Evolutionary conservation across 306 rosid species (phyloP).

Genomic region (Lagenaria siceraria): DNA sequence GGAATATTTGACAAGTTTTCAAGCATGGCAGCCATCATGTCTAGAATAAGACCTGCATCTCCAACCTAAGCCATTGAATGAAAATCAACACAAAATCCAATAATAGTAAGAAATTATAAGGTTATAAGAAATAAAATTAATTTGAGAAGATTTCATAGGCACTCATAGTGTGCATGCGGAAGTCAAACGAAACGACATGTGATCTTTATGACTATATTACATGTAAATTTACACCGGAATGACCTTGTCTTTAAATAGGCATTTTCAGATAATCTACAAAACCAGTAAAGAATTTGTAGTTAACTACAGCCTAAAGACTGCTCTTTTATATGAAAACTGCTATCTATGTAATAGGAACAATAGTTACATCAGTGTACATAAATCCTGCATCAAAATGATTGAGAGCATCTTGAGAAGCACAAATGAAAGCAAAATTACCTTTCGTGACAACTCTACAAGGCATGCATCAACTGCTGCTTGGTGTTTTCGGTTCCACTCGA

Average conservation of each 20-base stretch:
- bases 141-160: background rate
- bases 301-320: background rate
- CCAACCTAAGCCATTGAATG: constrained; percentile 54
- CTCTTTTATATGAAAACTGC: background rate
- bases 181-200: background rate
- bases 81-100: background rate
- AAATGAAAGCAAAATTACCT: constrained; percentile 29
- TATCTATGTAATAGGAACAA: background rate
- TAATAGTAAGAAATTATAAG: background rate
- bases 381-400: background rate
- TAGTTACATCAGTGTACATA: background rate
- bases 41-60: constrained; percentile 76
- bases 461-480: constrained; percentile 66
- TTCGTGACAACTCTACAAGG: constrained; percentile 64
- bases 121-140: background rate
- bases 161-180: background rate
- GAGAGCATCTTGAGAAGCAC: background rate
- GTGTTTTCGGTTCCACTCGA: constrained; percentile 54
- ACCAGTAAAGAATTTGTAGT: background rate
- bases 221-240: background rate
- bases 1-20: constrained; percentile 65
- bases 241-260: background rate
- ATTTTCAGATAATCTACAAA: background rate
- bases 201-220: background rate
- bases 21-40: constrained; percentile 73